phyloP scores from a whole-genome alignment of 1,284 basidiomycete genomes.

The Naganishia liquefaciens region DNA sequence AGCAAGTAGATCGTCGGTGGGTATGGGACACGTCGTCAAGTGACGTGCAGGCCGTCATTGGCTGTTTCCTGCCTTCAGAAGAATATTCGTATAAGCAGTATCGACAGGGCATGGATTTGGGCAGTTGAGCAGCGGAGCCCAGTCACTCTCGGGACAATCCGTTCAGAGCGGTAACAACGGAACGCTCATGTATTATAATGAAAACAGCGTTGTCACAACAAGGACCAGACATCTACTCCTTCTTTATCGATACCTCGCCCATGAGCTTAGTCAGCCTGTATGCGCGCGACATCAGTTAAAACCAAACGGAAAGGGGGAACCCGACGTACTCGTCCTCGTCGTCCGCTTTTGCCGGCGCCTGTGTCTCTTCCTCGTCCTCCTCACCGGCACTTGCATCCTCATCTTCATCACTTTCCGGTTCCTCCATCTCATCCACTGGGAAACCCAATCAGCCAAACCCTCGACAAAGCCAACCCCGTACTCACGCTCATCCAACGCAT shows the following conservation, averaged over 20 bases:
- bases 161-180: background rate
- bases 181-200: too few species aligned
- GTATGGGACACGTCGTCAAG: too few species aligned
- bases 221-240: background rate
- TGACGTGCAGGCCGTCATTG: too few species aligned
- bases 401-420: constrained; percentile 57
- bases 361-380: constrained; percentile 37
- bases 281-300: background rate
- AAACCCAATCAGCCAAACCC: background rate
- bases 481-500: constrained; percentile 70
- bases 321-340: constrained; percentile 29
- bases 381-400: constrained; percentile 54
- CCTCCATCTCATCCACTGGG: constrained; percentile 63
- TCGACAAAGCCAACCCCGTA: constrained; percentile 9
- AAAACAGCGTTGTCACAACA: too few species aligned
- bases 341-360: constrained; percentile 14
- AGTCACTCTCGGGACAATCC: too few species aligned
- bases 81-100: too few species aligned
- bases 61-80: too few species aligned
- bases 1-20: too few species aligned
- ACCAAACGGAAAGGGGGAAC: background rate
- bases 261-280: constrained; percentile 20
- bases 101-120: too few species aligned
- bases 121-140: too few species aligned
- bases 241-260: constrained; percentile 24